Base-by-base conservation (phyloP, 345 rosid genomes). In the Pistacia atlantica region DNA sequence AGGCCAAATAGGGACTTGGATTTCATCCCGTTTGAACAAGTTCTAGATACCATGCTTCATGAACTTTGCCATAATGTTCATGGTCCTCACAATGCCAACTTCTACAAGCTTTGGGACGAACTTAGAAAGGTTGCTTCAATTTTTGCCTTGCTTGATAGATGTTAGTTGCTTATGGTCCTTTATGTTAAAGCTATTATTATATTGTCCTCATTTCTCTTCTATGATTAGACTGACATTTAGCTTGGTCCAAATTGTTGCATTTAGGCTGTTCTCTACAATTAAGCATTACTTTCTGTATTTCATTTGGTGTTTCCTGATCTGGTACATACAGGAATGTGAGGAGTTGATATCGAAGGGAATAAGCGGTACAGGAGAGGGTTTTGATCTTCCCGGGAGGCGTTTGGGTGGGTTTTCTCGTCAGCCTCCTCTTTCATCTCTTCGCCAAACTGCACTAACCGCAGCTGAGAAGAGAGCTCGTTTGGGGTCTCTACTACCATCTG, bases 91-190 rank as follows among this genome's bases (percentile, higher is more conserved):
- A 91, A 93, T 68, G 94, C 98, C 48, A 82, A 28, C 73, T 96
- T 96, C 81, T 96, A 96, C 86, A 86, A 89, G 83, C 92, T 96
- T 33, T 96, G 97, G 99, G 98, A 93, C 82, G 95, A 96, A 68
- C 95, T 96, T 38, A 87, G 97, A 71, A 87, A 87, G 95, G 97
- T 90, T 52, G 22, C 5, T 7, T 73, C 0, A 8, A 1, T 4
- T 58, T 67, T 57, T 72, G 42, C 22, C 51, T 42, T 66, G 54
- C 14, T 65, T 18, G 54, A 42, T 45, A n/a, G 69, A n/a, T 42
- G 18, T 64, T 66, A 54, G 57, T 56, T 18, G n/a, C 37, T 51
- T 20, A 20, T 13, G 57, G 5, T 52, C 18, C 25, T 51, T 61
- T 14, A 28, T 55, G 16, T 52, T 0, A 63, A 71, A 54, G 59